Evolutionary conservation across 1,139 yeast species (phyloP).

Genomic region (Protomyces pachydermus): DNA sequence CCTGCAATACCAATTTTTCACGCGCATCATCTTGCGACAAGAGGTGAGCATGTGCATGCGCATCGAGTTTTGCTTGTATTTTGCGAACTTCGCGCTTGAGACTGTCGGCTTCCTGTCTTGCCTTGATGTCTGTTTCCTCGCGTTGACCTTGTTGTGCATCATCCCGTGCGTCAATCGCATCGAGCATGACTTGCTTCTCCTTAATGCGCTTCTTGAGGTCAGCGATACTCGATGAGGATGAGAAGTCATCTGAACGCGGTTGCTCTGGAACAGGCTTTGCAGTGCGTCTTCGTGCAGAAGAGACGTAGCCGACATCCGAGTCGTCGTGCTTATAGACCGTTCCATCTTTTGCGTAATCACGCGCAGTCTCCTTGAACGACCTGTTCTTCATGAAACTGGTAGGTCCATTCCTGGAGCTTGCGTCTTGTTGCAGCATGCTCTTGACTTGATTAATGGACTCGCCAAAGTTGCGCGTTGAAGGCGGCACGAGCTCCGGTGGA

Average conservation of each 20-base stretch:
- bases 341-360: slow-evolving; percentile 46
- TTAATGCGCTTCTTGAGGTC: slow-evolving; percentile 55
- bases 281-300: slow-evolving; percentile 52
- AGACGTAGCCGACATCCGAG: slow-evolving; percentile 56
- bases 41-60: slow-evolving; percentile 36
- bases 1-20: slow-evolving; percentile 44
- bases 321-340: slow-evolving; percentile 65
- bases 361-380: slow-evolving; percentile 35
- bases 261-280: background rate
- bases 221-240: slow-evolving; percentile 32
- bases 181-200: slow-evolving; percentile 65
- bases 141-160: slow-evolving; percentile 44
- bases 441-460: slow-evolving; percentile 52
- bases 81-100: slow-evolving; percentile 58
- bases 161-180: slow-evolving; percentile 68
- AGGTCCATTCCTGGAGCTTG: slow-evolving; percentile 28
- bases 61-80: slow-evolving; percentile 49
- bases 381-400: slow-evolving; percentile 32
- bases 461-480: slow-evolving; percentile 56
- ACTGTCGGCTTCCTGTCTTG: slow-evolving; percentile 54
- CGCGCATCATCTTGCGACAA: slow-evolving; percentile 40
- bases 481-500: slow-evolving; percentile 39
- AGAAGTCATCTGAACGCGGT: background rate
- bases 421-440: slow-evolving; percentile 41
- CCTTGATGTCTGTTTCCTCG: slow-evolving; percentile 46